These are phyloP conservation scores for Nyctanthes arbortristis DNA, from an alignment of 257 asterid species.

Conservation along the genomic window DNA sequence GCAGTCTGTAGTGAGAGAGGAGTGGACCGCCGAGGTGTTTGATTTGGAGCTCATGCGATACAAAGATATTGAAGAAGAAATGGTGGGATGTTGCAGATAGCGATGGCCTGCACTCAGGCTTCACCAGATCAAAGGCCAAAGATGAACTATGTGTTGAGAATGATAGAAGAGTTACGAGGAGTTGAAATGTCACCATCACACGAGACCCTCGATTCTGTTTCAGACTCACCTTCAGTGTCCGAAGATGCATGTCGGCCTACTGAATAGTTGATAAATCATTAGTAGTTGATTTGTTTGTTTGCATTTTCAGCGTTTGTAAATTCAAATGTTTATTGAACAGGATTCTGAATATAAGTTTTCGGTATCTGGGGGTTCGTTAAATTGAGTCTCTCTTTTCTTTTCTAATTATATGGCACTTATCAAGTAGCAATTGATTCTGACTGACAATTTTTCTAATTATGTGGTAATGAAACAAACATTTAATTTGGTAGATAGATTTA, in stretches of 20 bases:
- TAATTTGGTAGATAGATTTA: too few relatives aligned
- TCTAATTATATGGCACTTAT: too few relatives aligned
- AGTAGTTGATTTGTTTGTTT: conserved; percentile 4
- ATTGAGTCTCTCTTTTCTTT: too few relatives aligned
- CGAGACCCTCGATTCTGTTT: conserved; percentile 40
- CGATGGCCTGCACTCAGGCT: conserved; percentile 39
- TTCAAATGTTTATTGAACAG: neutral
- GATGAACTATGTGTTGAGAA: conserved; percentile 37
- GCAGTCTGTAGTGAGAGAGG: conserved; percentile 29
- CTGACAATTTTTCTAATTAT: too few relatives aligned
- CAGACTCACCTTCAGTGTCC: conserved; percentile 49
- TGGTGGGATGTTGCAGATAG: conserved; percentile 41
- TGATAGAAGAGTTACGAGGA: conserved; percentile 51
- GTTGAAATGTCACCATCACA: conserved; percentile 46
- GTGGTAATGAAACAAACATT: too few relatives aligned
- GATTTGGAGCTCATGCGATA: conserved; percentile 42
- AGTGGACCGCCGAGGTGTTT: conserved; percentile 45
- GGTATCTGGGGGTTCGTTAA: neutral
- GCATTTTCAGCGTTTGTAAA: neutral
- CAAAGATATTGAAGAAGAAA: conserved; percentile 43
- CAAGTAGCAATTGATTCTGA: too few relatives aligned
- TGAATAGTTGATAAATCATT: conserved; percentile 22
- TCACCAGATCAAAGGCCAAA: conserved; percentile 54
- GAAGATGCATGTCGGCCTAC: conserved; percentile 40
- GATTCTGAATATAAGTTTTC: neutral